Evolutionary conservation across 2,329 filamentous ascomycete genomes (phyloP), one percentile per base, ranked within the genome.

Genomic region (Meredithiella fracta): DNA sequence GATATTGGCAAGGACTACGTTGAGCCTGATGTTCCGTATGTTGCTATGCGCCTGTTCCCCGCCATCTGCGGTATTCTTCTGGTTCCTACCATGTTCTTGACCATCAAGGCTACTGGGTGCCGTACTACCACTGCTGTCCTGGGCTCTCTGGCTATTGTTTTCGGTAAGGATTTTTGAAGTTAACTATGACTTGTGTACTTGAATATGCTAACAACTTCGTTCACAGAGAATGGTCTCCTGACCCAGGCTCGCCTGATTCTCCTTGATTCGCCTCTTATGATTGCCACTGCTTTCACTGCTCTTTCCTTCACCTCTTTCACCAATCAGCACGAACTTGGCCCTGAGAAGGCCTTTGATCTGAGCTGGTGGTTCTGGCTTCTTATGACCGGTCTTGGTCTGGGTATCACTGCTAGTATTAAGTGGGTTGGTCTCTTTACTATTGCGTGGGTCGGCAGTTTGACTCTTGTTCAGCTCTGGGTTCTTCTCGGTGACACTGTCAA

Each of bases 371-470:
- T 97, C 72, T 98, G 92, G 91, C 78, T 98, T 55, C 76, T 78
- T 57, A 81, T 87, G 66, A 94, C 86, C 47, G 92, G 92, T 63
- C 72, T 98, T 47, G 86, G 85, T 38, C 75, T 98, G 53, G 92
- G 92, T 60, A 83, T 91, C 53, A 97, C 92, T 6, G 80, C 83
- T 60, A 97, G 91, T 72, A 90, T 97, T 65, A 98, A 98, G 74
- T 98, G 92, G 92, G 92, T 98, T 65, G 92, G 92, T 53, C 76
- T 98, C 54, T 97, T 98, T 74, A 98, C 92, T 60, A 96, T 96
- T 68, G 92, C 91, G 51, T 98, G 92, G 92, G 88, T 98, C 62
- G 92, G 92, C 60, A 80, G 77, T 69, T 78, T 98, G 70, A 98
- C 92, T 38, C 69, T 91, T 47, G 68, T 98, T 49, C 92, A 98